phyloP scores from a whole-genome alignment of 495 filamentous ascomycete genomes.

The Tuber umbilicatum region DNA sequence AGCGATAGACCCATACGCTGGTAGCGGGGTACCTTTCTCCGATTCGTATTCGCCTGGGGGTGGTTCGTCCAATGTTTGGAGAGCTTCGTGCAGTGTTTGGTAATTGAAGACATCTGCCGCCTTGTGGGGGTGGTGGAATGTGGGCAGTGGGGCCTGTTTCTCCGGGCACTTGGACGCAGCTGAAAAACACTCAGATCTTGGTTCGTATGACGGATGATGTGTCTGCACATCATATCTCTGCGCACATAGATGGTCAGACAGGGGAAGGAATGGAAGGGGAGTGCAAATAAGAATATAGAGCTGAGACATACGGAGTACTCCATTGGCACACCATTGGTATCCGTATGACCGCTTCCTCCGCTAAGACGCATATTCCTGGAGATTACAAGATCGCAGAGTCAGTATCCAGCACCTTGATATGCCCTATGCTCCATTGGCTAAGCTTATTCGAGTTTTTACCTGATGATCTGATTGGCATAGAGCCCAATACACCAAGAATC shows the following conservation, averaged over 20 bases:
- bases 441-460: conserved; percentile 1
- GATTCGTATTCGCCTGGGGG: not conserved
- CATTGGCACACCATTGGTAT: not conserved
- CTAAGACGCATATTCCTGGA: not conserved
- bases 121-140: not conserved
- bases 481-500: conserved; percentile 3
- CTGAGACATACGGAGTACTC: not conserved
- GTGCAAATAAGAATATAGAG: not conserved
- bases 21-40: not conserved
- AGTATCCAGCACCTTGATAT: not conserved
- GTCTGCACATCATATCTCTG: conserved; percentile 1
- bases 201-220: not conserved
- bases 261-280: not conserved
- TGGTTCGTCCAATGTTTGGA: conserved; percentile 1
- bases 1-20: not conserved
- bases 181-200: not conserved
- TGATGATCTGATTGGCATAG: conserved; percentile 4
- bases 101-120: not conserved
- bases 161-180: not conserved
- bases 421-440: not conserved
- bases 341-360: not conserved
- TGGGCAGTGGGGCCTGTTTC: not conserved
- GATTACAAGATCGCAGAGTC: not conserved
- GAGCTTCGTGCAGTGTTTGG: not conserved
- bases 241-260: not conserved